Evolutionary conservation across 2,329 filamentous ascomycete genomes (phyloP), one percentile per base, ranked within the genome.

Genomic region (Karstenula rhodostoma): DNA sequence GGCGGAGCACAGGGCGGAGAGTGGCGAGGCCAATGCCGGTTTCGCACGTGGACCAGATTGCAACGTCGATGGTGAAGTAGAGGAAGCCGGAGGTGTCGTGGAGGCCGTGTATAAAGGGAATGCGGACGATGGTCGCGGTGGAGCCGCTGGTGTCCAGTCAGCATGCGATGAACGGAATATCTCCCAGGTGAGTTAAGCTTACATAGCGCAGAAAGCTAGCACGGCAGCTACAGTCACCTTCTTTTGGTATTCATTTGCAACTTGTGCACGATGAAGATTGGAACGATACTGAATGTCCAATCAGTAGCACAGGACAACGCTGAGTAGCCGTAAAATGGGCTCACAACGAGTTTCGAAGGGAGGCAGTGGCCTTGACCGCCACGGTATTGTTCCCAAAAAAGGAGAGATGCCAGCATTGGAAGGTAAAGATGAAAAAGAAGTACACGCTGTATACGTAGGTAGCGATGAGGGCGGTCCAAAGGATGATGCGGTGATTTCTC

Each of bases 21-120:
- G 64, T 66, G 4, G 64, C 64, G 32, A 66, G 55, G 15, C 61
- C 64, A 25, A 66, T 66, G 42, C 64, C 64, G 17, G 64, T 66
- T 48, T 66, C 64, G 57, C 57, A 60, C 22, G 63, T 63, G 5
- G 61, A 63, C 61, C 64, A 66, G 48, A 64, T 66, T n/a, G 64
- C 64, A 27, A 66, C 58, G 48, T 64, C 64, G 27, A 51, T 62
- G 13, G 64, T 66, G 15, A 59, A 58, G 47, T 65, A 65, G 25
- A 65, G 61, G 54, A 65, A 65, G 15, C 63, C 63, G 35, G 48
- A 32, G 23, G 50, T 60, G 40, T 65, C 56, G 29, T 65, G 63
- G 27, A 65, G 56, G 13, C 63, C 58, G 2, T 50, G 46, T 44
- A 66, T 64, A 44, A 58, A 66, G 13, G 63, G 61, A 22, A 66